phyloP scores from a whole-genome alignment of 2,329 filamentous ascomycete genomes.

The Aureobasidium lini region DNA sequence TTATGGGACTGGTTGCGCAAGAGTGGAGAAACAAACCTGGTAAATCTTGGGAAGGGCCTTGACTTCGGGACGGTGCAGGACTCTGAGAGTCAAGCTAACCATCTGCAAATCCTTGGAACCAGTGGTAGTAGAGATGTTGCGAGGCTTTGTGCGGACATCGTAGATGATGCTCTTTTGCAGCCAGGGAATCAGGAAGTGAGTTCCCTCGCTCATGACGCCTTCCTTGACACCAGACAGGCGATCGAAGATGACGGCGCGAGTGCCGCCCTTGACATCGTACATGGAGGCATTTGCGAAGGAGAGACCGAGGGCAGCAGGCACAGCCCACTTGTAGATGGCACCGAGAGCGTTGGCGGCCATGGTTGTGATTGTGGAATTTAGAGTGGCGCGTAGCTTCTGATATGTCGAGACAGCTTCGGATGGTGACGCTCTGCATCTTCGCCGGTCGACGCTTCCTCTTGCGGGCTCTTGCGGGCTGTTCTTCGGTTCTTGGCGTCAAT shows the following conservation, averaged over 20 bases:
- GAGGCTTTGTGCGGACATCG: conserved; percentile 93
- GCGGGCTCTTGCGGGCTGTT: neutral
- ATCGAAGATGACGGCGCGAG: conserved; percentile 96
- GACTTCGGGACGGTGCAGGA: conserved; percentile 90
- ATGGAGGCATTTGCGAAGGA: conserved; percentile 69
- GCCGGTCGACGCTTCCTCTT: conserved; percentile 1
- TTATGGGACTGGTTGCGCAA: neutral
- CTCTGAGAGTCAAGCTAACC: conserved; percentile 95
- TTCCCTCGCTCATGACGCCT: conserved; percentile 86
- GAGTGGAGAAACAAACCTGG: conserved; percentile 58
- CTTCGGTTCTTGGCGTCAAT: conserved; percentile 11
- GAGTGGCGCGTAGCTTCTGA: conserved; percentile 6
- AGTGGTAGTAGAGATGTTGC: conserved; percentile 95
- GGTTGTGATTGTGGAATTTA: neutral
- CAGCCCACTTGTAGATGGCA: conserved; percentile 58
- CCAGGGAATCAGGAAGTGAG: conserved; percentile 94
- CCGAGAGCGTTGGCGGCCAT: conserved; percentile 46
- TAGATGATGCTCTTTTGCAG: conserved; percentile 90
- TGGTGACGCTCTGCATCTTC: neutral
- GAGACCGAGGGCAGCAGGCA: conserved; percentile 65
- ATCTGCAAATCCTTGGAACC: conserved; percentile 99
- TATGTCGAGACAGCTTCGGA: neutral
- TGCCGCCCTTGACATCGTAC: conserved; percentile 95
- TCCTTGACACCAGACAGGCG: conserved; percentile 87
- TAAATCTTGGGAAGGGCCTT: conserved; percentile 93